A percentile compares a stretch with the other conserved stretches of the same genome.
Conservation (phyloP, 2,329 filamentous ascomycete genomes). For the Nigrograna mackinnonii region DNA sequence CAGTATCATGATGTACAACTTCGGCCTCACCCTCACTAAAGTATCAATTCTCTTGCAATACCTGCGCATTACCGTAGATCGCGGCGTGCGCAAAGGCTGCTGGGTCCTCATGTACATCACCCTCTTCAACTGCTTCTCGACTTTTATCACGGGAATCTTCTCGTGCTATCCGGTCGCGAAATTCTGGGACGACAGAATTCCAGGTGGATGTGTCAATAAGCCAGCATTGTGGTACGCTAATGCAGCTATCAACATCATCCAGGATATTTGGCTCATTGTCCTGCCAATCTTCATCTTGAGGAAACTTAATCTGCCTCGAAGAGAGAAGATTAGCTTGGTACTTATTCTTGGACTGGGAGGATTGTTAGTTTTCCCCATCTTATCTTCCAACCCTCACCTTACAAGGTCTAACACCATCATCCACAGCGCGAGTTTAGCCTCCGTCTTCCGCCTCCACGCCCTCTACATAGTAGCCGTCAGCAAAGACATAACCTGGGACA, state of each 20-base stretch:
- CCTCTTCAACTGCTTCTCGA: conserved; percentile 8
- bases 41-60: conserved; percentile 18
- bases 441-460: conserved; percentile 19
- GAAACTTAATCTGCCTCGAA: conserved; percentile 23
- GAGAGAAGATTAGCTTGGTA: conserved; percentile 28
- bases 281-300: conserved; percentile 20
- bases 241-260: conserved; percentile 17
- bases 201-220: conserved; percentile 17
- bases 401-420: too few species aligned
- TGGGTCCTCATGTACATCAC: conserved; percentile 9
- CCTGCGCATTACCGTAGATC: conserved; percentile 16
- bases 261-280: conserved; percentile 16
- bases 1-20: conserved; percentile 20
- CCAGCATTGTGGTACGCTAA: conserved; percentile 17
- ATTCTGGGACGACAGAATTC: conserved; percentile 20
- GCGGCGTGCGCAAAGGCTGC: conserved; percentile 9
- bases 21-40: conserved; percentile 15
- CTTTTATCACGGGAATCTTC: conserved; percentile 14
- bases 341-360: conserved; percentile 34
- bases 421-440: conserved; percentile 20
- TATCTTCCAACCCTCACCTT: conserved; percentile 1
- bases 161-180: conserved; percentile 17
- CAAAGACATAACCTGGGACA: conserved; percentile 22
- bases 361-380: conserved; percentile 23
- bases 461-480: conserved; percentile 16